These are phyloP conservation scores for Acacia melanoxylon DNA, from an alignment of 306 rosid genomes.

Conservation along the genomic window DNA sequence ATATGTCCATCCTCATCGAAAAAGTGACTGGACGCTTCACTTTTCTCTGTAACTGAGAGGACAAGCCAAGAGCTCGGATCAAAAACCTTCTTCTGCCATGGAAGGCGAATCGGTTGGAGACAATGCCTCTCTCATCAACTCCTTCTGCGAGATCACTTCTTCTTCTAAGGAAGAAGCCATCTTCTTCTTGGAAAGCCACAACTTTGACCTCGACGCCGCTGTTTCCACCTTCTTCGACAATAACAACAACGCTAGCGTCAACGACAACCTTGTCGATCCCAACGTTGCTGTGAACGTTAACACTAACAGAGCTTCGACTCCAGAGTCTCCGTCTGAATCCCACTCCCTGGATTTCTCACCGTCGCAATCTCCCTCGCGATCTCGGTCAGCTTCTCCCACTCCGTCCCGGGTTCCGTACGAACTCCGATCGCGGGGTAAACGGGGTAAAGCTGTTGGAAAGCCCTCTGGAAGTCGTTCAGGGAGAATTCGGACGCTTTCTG, in stretches of 20 bases:
- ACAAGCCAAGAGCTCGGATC: not conserved
- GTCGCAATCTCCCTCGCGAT: constrained; percentile 23
- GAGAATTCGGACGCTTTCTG: constrained; percentile 74
- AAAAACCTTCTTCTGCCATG: constrained; percentile 13
- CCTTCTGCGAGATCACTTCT: constrained; percentile 89
- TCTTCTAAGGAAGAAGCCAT: constrained; percentile 76
- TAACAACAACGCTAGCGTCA: not conserved
- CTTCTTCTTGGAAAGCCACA: constrained; percentile 87
- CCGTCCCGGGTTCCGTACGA: constrained; percentile 63
- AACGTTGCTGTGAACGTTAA: not conserved
- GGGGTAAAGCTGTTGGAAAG: constrained; percentile 40
- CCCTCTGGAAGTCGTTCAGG: constrained; percentile 54
- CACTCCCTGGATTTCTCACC: constrained; percentile 20
- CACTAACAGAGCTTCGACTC: constrained; percentile 19
- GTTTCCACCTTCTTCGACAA: constrained; percentile 76
- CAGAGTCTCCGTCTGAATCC: constrained; percentile 36
- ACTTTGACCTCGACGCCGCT: constrained; percentile 91
- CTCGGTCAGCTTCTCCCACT: constrained; percentile 14
- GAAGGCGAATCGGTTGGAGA: constrained; percentile 26
- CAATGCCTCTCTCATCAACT: constrained; percentile 37
- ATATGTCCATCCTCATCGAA: not conserved
- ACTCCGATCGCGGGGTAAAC: constrained; percentile 69
- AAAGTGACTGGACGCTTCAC: not conserved
- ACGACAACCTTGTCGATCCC: not conserved
- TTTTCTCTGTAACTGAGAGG: not conserved